These are phyloP conservation scores for Limnomonas spitsbergensis DNA, from an alignment of 139 green algal genomes.

Conservation along the genomic window DNA sequence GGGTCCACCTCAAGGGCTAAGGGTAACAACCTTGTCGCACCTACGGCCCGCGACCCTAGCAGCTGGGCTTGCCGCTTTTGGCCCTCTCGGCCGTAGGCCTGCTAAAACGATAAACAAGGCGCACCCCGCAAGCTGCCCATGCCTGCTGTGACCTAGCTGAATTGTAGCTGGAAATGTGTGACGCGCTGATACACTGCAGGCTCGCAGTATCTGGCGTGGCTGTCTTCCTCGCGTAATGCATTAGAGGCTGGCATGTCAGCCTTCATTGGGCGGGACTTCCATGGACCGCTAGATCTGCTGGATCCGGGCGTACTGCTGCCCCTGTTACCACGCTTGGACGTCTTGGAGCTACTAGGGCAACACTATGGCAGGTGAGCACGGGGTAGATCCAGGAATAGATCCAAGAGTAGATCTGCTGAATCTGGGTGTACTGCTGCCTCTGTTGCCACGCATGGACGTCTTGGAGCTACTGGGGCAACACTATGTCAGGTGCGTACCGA, in stretches of 20 bases:
- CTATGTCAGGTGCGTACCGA: conserved; percentile 29
- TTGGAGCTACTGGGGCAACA: conserved; percentile 68
- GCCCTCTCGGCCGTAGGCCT: no score
- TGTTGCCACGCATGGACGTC: conserved; percentile 56
- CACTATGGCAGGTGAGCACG: conserved; percentile 43
- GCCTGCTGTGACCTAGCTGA: no score
- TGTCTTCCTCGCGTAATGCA: conserved; percentile 38
- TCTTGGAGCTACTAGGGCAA: conserved; percentile 62
- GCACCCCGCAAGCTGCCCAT: no score
- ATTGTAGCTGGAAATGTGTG: not conserved
- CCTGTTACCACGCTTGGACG: conserved; percentile 54
- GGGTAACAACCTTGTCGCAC: no score
- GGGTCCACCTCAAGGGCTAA: no score
- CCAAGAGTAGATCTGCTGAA: no score
- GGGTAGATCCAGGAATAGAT: no score
- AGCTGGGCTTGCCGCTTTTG: no score
- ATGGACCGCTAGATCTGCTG: conserved; percentile 43
- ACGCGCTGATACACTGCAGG: conserved; percentile 22
- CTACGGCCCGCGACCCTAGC: no score
- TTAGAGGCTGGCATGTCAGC: conserved; percentile 54
- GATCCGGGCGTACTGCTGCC: conserved; percentile 52
- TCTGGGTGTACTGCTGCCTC: conserved; percentile 52
- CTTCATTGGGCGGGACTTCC: conserved; percentile 80
- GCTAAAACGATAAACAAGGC: no score
- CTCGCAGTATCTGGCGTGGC: conserved; percentile 47